Evolutionary conservation across 2,329 filamentous ascomycete genomes (phyloP).

Genomic region (Meredithiella fracta): DNA sequence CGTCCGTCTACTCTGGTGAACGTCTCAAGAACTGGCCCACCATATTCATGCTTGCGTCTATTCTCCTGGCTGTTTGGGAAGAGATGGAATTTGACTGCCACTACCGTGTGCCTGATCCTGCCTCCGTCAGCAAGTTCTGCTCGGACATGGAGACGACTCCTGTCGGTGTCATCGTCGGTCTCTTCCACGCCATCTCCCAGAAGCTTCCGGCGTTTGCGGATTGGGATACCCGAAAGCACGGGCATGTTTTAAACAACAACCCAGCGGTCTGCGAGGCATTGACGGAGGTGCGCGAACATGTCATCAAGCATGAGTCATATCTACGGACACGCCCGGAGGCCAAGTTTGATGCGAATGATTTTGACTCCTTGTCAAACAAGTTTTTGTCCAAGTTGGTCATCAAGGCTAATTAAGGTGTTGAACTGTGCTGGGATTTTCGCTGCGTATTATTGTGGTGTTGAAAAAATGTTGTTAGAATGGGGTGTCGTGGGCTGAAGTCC

Average conservation of each 20-base stretch:
- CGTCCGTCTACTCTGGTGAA: conserved; percentile 93
- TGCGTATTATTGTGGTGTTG: neutral
- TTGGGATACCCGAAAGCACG: conserved; percentile 86
- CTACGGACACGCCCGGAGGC: conserved; percentile 62
- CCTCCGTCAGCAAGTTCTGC: conserved; percentile 85
- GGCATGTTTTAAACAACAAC: conserved; percentile 81
- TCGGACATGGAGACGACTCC: conserved; percentile 91
- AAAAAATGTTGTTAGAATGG: conserved; percentile 16
- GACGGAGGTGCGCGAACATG: conserved; percentile 86
- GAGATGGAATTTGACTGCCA: conserved; percentile 98
- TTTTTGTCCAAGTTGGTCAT: conserved; percentile 94
- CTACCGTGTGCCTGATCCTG: conserved; percentile 75
- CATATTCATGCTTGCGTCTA: conserved; percentile 92
- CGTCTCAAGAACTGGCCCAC: conserved; percentile 98
- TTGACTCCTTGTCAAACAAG: conserved; percentile 92
- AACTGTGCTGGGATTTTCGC: no score
- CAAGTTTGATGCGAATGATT: conserved; percentile 81
- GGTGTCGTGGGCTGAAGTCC: no score
- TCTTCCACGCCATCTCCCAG: conserved; percentile 96
- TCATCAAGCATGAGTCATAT: conserved; percentile 83
- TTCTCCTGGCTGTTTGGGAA: conserved; percentile 89
- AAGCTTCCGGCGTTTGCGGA: conserved; percentile 85
- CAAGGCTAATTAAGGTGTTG: conserved; percentile 72
- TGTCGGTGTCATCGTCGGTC: conserved; percentile 85
- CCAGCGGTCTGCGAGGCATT: conserved; percentile 83